Conservation (phyloP, 2,329 filamentous ascomycete genomes). For the Verticillium nubilum region DNA sequence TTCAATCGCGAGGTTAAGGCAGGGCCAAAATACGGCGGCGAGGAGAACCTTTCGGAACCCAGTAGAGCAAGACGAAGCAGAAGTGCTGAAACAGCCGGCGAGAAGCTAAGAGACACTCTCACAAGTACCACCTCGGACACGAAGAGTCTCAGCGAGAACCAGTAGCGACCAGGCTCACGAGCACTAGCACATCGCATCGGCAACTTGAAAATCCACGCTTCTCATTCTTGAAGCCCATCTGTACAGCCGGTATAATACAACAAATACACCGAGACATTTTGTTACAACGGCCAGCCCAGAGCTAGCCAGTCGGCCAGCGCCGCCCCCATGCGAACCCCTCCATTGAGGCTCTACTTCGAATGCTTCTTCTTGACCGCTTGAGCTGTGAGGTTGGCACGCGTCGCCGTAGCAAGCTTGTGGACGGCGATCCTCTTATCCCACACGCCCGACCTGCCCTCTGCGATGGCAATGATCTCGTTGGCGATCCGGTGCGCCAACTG, state of each 20-base stretch:
- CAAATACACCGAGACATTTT: constrained; percentile 2
- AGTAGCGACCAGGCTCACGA: too few species aligned
- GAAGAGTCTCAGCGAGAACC: too few species aligned
- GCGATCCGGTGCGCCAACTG: constrained; percentile 75
- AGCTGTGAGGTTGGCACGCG: constrained; percentile 65
- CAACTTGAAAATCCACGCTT: too few species aligned
- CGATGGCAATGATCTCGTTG: constrained; percentile 79
- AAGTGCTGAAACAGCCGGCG: too few species aligned
- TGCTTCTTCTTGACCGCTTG: constrained; percentile 29
- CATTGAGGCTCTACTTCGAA: constrained; percentile 1
- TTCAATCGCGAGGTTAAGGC: too few species aligned
- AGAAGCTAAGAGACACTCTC: too few species aligned
- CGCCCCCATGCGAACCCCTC: not conserved
- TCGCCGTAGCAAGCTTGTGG: constrained; percentile 75
- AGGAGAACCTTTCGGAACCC: too few species aligned
- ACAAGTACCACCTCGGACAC: too few species aligned
- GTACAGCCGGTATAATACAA: constrained; percentile 11
- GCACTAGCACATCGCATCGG: too few species aligned
- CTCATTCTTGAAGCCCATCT: not conserved
- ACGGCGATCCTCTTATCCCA: constrained; percentile 78
- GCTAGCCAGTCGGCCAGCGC: not conserved
- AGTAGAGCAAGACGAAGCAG: too few species aligned
- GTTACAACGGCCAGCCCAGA: not conserved
- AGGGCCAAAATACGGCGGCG: too few species aligned
- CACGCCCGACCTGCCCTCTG: constrained; percentile 75